Conservation (phyloP, 1,284 basidiomycete species). For the Somion occarium region DNA sequence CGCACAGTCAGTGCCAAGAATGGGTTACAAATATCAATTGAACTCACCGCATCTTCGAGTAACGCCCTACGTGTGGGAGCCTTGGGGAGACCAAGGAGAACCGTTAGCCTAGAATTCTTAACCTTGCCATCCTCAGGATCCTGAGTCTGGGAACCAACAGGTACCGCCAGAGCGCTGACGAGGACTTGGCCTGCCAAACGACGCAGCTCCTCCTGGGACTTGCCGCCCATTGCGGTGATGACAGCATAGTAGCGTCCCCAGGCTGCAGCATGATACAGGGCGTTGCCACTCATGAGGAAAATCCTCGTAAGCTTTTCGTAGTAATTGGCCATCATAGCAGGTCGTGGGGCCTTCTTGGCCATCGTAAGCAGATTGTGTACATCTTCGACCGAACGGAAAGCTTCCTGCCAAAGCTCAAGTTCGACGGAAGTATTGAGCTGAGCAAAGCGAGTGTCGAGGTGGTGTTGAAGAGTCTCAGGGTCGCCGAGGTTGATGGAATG, state of each 20-base stretch:
- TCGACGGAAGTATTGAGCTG: slow-evolving; percentile 98
- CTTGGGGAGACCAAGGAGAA: slow-evolving; percentile 81
- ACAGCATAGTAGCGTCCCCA: slow-evolving; percentile 86
- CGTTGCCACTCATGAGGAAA: slow-evolving; percentile 91
- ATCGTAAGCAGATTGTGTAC: slow-evolving; percentile 94
- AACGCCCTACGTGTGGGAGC: slow-evolving; percentile 86
- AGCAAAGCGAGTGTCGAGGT: slow-evolving; percentile 97
- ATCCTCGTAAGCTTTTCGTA: slow-evolving; percentile 98
- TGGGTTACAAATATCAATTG: slow-evolving; percentile 2
- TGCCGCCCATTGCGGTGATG: slow-evolving; percentile 62
- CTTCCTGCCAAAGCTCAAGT: slow-evolving; percentile 99
- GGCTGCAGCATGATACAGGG: slow-evolving; percentile 95
- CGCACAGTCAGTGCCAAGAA: slow-evolving; percentile 5
- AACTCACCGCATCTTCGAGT: slow-evolving; percentile 79
- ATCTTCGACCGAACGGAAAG: slow-evolving; percentile 97
- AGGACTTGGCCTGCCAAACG: slow-evolving; percentile 90
- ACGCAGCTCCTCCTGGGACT: slow-evolving; percentile 74
- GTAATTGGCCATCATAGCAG: slow-evolving; percentile 98
- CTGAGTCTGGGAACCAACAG: slow-evolving; percentile 71
- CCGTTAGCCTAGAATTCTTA: slow-evolving; percentile 76
- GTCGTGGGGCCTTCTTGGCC: slow-evolving; percentile 88
- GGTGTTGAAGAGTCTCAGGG: slow-evolving; percentile 93
- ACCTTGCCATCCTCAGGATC: slow-evolving; percentile 72
- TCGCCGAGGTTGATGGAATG: slow-evolving; percentile 99
- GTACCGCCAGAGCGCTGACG: slow-evolving; percentile 90